Evolutionary conservation across 116 monocot genomes (phyloP), one percentile per base, ranked within the genome.

Genomic region (Cymodocea nodosa): DNA sequence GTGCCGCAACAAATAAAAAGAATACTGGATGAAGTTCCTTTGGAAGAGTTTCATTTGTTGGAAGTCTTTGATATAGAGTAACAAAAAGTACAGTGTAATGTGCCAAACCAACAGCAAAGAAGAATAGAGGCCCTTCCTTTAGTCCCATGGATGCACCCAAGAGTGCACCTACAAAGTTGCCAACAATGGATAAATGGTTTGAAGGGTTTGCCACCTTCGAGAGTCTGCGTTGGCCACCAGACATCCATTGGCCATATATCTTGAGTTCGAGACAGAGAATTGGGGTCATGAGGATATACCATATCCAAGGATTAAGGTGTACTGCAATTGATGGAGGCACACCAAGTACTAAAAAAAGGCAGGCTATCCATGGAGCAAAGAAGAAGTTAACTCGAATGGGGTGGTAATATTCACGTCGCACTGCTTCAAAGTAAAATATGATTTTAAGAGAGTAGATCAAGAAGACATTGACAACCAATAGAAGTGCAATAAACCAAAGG

Each of bases 201-300:
- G 79, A 67, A 18, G 79, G 79, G n/a, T 74, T 79, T 0, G 75
- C 79, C n/a, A 79, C 79, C 16, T 70, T 79, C 2, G 79, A 79
- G 23, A 79, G 79, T 54, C 79, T 69, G 10, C 79, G 69, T 18
- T 70, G 56, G 13, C 74, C 79, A 9, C 74, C 74, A 2, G 70
- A 70, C 79, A 79, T 74, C 79, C 79, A 79, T 44, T 79, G 79
- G 5, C 79, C 79, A 18, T 75, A 79, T 3, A 79, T 70, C 40
- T 79, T 79, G 20, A 79, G 74, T 23, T 75, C 79, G 1, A 79
- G 74, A 44, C 70, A 70, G 4, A 79, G 63, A 18, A 79, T 75
- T 3, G 71, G 74, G 40, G 62, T 23, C 79, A 79, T 79, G n/a
- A 79, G 61, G 0, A 67, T 50, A 62, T 79, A 79, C 79, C 79